phyloP scores from a whole-genome alignment of 345 rosid genomes.

The Eutrema heterophyllum region DNA sequence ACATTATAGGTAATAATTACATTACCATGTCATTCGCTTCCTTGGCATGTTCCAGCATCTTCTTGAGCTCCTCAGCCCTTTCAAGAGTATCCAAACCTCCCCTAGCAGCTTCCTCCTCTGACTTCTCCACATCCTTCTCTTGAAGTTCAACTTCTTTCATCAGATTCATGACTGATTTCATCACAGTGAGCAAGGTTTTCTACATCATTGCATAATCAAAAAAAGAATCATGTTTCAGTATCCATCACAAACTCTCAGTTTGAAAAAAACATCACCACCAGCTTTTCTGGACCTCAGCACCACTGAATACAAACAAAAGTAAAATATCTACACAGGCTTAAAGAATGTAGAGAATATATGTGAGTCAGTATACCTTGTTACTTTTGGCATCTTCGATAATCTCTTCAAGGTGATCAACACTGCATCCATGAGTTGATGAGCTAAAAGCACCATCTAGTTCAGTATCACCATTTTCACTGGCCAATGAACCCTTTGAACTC shows the following conservation, averaged over 20 bases:
- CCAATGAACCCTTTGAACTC: conserved; percentile 12
- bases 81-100: conserved; percentile 53
- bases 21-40: conserved; percentile 77
- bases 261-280: not conserved
- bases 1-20: not conserved
- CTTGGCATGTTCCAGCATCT: conserved; percentile 58
- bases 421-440: conserved; percentile 37
- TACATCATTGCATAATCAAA: conserved; percentile 30
- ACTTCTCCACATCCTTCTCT: conserved; percentile 61
- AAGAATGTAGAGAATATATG: not conserved
- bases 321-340: not conserved
- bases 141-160: conserved; percentile 66
- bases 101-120: conserved; percentile 58
- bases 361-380: conserved; percentile 56
- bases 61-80: conserved; percentile 60
- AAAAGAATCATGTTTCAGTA: conserved; percentile 1
- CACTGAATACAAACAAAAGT: not conserved
- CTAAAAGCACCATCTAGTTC: conserved; percentile 30
- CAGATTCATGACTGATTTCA: conserved; percentile 59
- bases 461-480: conserved; percentile 30
- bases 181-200: conserved; percentile 58
- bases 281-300: not conserved
- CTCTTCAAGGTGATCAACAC: conserved; percentile 52
- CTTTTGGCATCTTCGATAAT: conserved; percentile 64
- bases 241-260: not conserved